Evolutionary conservation across 306 rosid species (phyloP), one percentile per base, ranked within the genome.

Genomic region (Canavalia ensiformis): DNA sequence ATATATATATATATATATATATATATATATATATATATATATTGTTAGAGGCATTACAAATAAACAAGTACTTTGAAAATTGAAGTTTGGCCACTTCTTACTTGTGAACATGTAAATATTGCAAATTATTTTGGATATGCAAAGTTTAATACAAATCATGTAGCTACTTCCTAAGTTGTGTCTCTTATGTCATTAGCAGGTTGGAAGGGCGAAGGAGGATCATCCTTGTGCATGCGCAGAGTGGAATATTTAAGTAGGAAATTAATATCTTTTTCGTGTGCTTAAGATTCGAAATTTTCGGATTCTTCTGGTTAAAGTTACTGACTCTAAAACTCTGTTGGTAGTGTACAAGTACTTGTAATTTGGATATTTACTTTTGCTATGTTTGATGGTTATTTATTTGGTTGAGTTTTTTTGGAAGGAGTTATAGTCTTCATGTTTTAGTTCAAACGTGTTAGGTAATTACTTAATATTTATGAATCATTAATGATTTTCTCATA

Each of bases 151-250:
- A 6, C 3, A 9, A 33, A 60, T 60, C 44, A 33, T 60, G 6
- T 34, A 25, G 10, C 7, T 45, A 41, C 37, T 64, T 66, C 30
- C 41, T 78, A 68, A 78, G 67, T 49, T 41, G 25, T 54, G 33
- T 42, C 50, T 68, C 47, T 42, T 68, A 42, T 67, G 73, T 12
- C 8, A 54, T 57, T 69, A 64, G 44, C 69, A 79, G 76, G 71
- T 45, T 4, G 54, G 52, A 79, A n/a, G 77, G 74, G 29, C 7
- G 33, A 39, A 29, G 0, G 44, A 10, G 30, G 31, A 45, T 42
- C 70, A 60, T 74, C 42, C 29, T 11, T 45, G 10, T 42, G 70
- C 69, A 45, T 44, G 70, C 46, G 13, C 29, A 70, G 80, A 62
- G 13, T 18, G 13, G 34, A 75, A 28, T 6, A 52, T 56, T 39